Conservation (phyloP, 306 rosid genomes). For the Cicer cuneatum region DNA sequence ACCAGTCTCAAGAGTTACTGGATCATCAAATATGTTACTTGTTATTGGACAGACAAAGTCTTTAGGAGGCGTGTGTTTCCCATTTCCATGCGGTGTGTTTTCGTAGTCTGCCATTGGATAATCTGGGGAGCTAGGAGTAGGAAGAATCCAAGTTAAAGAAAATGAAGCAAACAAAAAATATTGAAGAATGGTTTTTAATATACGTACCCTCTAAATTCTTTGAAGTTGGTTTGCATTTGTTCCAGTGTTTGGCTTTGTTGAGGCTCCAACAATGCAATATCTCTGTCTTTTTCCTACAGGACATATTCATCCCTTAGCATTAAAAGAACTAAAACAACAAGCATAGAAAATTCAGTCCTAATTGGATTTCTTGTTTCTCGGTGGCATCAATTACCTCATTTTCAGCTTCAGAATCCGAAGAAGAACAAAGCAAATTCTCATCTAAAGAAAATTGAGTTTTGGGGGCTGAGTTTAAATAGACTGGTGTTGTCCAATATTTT, state of each 20-base stretch:
- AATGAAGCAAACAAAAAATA: constrained; percentile 36
- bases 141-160: constrained; percentile 49
- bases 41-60: constrained; percentile 95
- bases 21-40: constrained; percentile 85
- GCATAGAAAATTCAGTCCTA: constrained; percentile 58
- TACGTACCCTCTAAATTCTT: constrained; percentile 61
- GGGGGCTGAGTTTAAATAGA: constrained; percentile 48
- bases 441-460: constrained; percentile 56
- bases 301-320: constrained; percentile 46
- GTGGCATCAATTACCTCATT: constrained; percentile 66
- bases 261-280: constrained; percentile 55
- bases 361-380: constrained; percentile 44
- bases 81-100: constrained; percentile 46
- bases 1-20: constrained; percentile 95
- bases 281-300: constrained; percentile 65
- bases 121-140: constrained; percentile 57
- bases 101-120: constrained; percentile 57
- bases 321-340: constrained; percentile 38
- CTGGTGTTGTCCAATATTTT: constrained; percentile 42
- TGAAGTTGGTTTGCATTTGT: constrained; percentile 53
- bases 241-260: constrained; percentile 52
- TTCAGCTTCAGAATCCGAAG: constrained; percentile 69
- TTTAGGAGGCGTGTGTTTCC: constrained; percentile 69
- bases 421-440: constrained; percentile 49
- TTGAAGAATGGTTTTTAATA: constrained; percentile 38